Evolutionary conservation across 73 alveolate species (phyloP), one percentile per base, ranked within the genome.

Genomic region (Halteria grandinella): DNA sequence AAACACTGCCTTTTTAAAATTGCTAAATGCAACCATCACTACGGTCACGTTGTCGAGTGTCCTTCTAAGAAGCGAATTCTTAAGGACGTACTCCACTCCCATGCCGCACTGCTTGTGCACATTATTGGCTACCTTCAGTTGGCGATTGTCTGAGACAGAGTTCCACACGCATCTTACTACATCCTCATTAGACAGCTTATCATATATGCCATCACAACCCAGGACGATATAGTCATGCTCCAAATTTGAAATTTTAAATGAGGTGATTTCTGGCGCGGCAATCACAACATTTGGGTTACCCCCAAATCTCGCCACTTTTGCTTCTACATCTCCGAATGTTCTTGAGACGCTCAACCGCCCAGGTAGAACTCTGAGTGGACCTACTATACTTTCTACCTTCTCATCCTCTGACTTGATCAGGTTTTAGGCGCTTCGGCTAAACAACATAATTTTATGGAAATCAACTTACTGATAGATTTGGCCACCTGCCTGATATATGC

Each of bases 401-500:
- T 49, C 55, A 51, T 70, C 51, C 1, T 6, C 17, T 1, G 55
- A 71, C 36, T 57, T 79, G 1, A 64, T 62, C 24, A 48, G 18
- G 41, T 45, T 70, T 2, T 69, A 48, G n/a, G 83, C 83, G 0
- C 72, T 70, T 32, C 83, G 47, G 47, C 5, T n/a, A n/a, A n/a
- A 88, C 75, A 27, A n/a, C 7, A 41, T 10, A 33, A 5, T 45
- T 25, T 14, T 45, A 44, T 15, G 7, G 44, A 29, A 28, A 39
- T 15, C 17, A 55, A 55, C 2, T 31, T 73, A 73, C 85, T 91
- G 75, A 55, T 93, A 93, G 17, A 97, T 95, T 71, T 97, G 82
- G 37, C 99, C 99, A 5, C 99, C 99, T 1, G 97, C 97, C 39
- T 91, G 93, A 7, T 85, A 47, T 37, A 97, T 95, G 74, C 99